A percentile compares a stretch with the other conserved stretches of the same genome.
Conservation (phyloP, 169 alveolate species). For the Neospora caninum region DNA sequence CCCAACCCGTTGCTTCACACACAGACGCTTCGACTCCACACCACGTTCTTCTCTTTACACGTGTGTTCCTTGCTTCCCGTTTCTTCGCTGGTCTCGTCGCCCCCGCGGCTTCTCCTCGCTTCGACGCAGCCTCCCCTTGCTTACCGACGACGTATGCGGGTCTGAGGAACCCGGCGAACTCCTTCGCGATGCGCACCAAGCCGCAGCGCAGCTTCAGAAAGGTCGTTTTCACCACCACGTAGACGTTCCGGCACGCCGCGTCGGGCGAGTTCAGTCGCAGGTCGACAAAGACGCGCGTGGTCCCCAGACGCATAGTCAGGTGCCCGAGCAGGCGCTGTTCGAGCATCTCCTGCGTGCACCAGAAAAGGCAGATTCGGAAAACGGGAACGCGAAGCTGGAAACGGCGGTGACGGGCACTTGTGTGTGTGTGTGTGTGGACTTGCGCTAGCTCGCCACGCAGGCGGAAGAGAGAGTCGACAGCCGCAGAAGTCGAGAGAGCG, state of each 20-base stretch:
- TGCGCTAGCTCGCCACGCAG: too few relatives aligned
- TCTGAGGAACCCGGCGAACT: slow-evolving; percentile 44
- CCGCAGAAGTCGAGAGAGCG: too few relatives aligned
- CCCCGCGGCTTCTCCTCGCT: not conserved
- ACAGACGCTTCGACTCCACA: too few relatives aligned
- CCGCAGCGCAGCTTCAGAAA: slow-evolving; percentile 13
- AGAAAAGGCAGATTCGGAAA: not conserved
- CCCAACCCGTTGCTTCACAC: too few relatives aligned
- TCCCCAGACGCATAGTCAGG: slow-evolving; percentile 42
- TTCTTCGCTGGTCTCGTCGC: not conserved
- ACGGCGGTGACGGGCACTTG: too few relatives aligned
- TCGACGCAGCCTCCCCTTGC: not conserved
- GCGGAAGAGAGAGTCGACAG: too few relatives aligned
- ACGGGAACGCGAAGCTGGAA: not conserved
- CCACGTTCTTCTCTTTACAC: too few relatives aligned
- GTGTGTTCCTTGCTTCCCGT: not conserved
- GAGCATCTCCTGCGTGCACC: slow-evolving; percentile 20
- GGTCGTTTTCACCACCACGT: slow-evolving; percentile 8
- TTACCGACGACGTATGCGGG: slow-evolving; percentile 42
- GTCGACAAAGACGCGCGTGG: slow-evolving; percentile 43
- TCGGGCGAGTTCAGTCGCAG: slow-evolving; percentile 11
- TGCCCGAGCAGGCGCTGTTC: slow-evolving; percentile 45
- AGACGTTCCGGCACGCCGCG: slow-evolving; percentile 4
- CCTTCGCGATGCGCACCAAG: slow-evolving; percentile 9
- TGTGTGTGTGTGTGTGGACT: too few relatives aligned